Evolutionary conservation across 2,329 filamentous ascomycete species (phyloP).

Genomic region (Fusarium longipes): DNA sequence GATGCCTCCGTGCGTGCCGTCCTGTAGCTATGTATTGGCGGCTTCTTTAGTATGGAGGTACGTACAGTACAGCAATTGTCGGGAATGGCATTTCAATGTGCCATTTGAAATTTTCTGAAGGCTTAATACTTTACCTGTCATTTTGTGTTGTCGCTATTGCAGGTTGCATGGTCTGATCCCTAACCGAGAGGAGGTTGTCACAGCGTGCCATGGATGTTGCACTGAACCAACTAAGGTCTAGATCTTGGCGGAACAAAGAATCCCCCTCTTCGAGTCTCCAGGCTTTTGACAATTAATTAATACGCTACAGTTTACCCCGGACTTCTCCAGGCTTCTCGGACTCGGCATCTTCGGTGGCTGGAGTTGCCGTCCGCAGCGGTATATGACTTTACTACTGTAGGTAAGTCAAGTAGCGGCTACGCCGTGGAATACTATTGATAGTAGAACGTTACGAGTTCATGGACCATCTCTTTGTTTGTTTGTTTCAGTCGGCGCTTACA

Average conservation of each 20-base stretch:
- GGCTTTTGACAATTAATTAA: constrained; percentile 6
- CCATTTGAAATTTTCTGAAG: constrained; percentile 1
- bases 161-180: constrained; percentile 5
- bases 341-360: constrained; percentile 24
- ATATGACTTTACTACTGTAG: not conserved
- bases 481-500: constrained; percentile 9
- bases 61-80: not conserved
- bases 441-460: not conserved
- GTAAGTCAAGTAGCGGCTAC: constrained; percentile 17
- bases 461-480: constrained; percentile 8
- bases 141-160: constrained; percentile 4
- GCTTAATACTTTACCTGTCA: constrained; percentile 31
- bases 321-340: constrained; percentile 28
- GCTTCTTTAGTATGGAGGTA: too few relatives aligned
- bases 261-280: constrained; percentile 1
- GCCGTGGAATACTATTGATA: constrained; percentile 8
- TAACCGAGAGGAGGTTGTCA: constrained; percentile 15
- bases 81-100: constrained; percentile 12
- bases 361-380: not conserved
- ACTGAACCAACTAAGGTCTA: constrained; percentile 9
- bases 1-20: constrained; percentile 25
- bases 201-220: constrained; percentile 19
- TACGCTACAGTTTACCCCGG: constrained; percentile 24
- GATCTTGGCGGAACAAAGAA: constrained; percentile 1
- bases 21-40: constrained; percentile 6